Percentiles rank a stretch among this genome's conserved stretches.
These are phyloP conservation scores for Tuber brumale DNA, from an alignment of 495 filamentous ascomycete genomes.

Conservation along the genomic window DNA sequence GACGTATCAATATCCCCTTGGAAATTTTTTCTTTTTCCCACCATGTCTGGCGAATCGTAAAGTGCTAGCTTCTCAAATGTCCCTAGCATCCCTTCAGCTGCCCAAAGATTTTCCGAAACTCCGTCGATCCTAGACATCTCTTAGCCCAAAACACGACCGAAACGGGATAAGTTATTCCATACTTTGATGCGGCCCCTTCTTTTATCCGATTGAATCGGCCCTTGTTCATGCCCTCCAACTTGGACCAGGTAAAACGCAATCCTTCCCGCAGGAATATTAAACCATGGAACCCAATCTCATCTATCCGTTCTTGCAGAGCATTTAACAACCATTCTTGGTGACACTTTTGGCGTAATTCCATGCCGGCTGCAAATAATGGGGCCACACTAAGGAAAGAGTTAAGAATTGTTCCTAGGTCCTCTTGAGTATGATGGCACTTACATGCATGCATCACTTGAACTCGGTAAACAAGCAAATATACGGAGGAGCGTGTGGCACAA, in stretches of 20 bases:
- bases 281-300: constrained; percentile 34
- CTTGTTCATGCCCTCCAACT: constrained; percentile 32
- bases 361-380: constrained; percentile 33
- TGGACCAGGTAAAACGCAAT: constrained; percentile 33
- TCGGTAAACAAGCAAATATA: constrained; percentile 34
- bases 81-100: constrained; percentile 36
- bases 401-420: not conserved
- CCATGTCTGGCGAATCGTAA: constrained; percentile 29
- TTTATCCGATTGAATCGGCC: constrained; percentile 36
- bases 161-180: constrained; percentile 5
- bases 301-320: constrained; percentile 19
- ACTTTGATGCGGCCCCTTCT: constrained; percentile 39
- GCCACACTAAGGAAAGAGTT: constrained; percentile 17
- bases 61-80: constrained; percentile 35
- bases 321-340: constrained; percentile 35
- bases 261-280: constrained; percentile 36
- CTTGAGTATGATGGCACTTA: constrained; percentile 14
- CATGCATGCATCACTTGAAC: constrained; percentile 33
- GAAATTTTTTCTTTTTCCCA: constrained; percentile 24
- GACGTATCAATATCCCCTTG: constrained; percentile 35
- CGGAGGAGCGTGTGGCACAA: constrained; percentile 31
- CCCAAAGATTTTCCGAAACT: constrained; percentile 38
- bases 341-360: constrained; percentile 34
- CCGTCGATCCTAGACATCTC: constrained; percentile 28
- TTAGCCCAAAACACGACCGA: constrained; percentile 6